Percentiles rank a stretch among this genome's conserved stretches.
phyloP scores from a whole-genome alignment of 2,329 filamentous ascomycete species.

The Phoma sp. region DNA sequence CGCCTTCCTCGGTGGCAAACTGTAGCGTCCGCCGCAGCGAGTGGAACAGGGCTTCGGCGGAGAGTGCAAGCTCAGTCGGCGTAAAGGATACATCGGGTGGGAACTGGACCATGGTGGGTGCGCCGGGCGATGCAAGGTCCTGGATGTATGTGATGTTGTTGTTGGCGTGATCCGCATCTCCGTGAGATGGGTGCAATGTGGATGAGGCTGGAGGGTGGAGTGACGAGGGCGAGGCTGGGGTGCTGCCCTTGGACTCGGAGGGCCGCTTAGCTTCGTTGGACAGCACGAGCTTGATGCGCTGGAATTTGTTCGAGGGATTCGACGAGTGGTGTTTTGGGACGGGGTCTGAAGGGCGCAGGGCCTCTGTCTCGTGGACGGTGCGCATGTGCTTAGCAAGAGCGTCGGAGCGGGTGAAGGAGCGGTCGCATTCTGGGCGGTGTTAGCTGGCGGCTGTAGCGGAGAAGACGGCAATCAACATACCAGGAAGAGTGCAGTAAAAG shows the following conservation, averaged over 20 bases:
- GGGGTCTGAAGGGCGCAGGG: conserved; percentile 75
- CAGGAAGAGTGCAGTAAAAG: conserved; percentile 93
- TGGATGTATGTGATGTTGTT: conserved; percentile 66
- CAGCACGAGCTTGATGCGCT: conserved; percentile 53
- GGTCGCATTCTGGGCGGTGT: conserved; percentile 78
- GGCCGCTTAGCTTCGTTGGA: conserved; percentile 43
- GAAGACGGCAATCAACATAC: conserved; percentile 56
- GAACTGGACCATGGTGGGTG: conserved; percentile 60
- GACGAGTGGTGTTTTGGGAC: conserved; percentile 68
- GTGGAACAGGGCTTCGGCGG: conserved; percentile 71
- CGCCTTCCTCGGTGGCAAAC: conserved; percentile 73
- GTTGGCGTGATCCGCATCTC: conserved; percentile 53
- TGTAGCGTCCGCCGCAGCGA: conserved; percentile 68
- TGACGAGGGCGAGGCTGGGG: conserved; percentile 43
- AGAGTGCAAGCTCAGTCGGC: conserved; percentile 66
- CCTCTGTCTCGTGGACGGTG: conserved; percentile 96
- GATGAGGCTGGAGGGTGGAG: conserved; percentile 34
- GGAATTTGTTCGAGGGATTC: conserved; percentile 54
- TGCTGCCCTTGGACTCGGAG: conserved; percentile 40
- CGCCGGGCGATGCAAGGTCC: conserved; percentile 65
- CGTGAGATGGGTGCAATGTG: conserved; percentile 24
- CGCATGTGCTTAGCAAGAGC: conserved; percentile 98
- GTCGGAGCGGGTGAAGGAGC: conserved; percentile 94
- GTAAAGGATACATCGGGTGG: conserved; percentile 66
- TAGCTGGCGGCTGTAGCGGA: not conserved